phyloP scores from a whole-genome alignment of 1,139 yeast genomes.

The Lodderomyces pseudojiufengensis region DNA sequence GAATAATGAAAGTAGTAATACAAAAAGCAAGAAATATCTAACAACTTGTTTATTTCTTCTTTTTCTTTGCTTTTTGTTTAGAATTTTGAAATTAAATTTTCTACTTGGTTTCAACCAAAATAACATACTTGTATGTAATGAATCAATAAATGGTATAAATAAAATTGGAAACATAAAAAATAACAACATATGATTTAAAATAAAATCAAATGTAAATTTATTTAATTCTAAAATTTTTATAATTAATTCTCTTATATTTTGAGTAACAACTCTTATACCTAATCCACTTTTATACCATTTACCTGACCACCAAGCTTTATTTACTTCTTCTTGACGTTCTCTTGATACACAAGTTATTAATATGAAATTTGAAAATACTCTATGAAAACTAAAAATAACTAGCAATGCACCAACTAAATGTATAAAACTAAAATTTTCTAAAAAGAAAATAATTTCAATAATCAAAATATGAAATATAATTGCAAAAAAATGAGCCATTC shows the following conservation, averaged over 20 bases:
- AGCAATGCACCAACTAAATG: slow-evolving; percentile 57
- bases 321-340: slow-evolving; percentile 56
- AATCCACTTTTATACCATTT: slow-evolving; percentile 62
- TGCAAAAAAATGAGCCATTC: slow-evolving; percentile 48
- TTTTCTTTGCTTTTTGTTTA: slow-evolving; percentile 20
- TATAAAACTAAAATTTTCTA: slow-evolving; percentile 62
- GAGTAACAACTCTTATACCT: slow-evolving; percentile 57
- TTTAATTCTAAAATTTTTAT: slow-evolving; percentile 70
- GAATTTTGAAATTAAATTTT: slow-evolving; percentile 25
- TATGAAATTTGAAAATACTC: slow-evolving; percentile 32
- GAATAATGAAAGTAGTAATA: slow-evolving; percentile 16
- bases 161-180: slow-evolving; percentile 60
- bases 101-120: slow-evolving; percentile 35
- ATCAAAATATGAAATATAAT: slow-evolving; percentile 50
- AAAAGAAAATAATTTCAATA: slow-evolving; percentile 58
- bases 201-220: slow-evolving; percentile 67
- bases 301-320: slow-evolving; percentile 87
- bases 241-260: slow-evolving; percentile 64
- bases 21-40: slow-evolving; percentile 21
- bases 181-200: slow-evolving; percentile 62
- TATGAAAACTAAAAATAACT: slow-evolving; percentile 54
- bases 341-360: slow-evolving; percentile 50
- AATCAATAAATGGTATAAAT: slow-evolving; percentile 59
- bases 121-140: slow-evolving; percentile 32
- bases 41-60: slow-evolving; percentile 16